These are phyloP conservation scores for Sedum album DNA, from an alignment of 164 flowering plant species.

Conservation along the genomic window DNA sequence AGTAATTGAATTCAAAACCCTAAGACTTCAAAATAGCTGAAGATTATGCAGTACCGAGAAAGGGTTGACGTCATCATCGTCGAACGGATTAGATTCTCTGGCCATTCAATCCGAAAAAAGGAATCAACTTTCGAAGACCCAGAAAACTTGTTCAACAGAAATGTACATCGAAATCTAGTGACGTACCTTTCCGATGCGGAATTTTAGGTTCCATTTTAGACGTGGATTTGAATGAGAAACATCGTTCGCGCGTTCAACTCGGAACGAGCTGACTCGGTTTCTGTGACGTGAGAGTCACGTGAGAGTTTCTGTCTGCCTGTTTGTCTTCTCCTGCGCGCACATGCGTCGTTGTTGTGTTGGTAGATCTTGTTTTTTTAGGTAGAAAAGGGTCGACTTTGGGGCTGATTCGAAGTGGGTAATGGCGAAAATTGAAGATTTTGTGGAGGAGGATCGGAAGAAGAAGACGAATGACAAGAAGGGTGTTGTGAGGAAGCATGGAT, in stretches of 20 bases:
- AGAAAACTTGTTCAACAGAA: too few species aligned
- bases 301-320: too few species aligned
- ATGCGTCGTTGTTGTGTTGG: background rate
- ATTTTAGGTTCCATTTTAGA: too few species aligned
- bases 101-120: background rate
- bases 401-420: slow-evolving; percentile 15
- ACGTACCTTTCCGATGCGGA: too few species aligned
- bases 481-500: slow-evolving; percentile 44
- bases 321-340: background rate
- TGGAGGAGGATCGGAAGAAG: slow-evolving; percentile 17
- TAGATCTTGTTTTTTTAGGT: background rate
- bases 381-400: background rate
- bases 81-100: slow-evolving; percentile 1
- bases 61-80: slow-evolving; percentile 5
- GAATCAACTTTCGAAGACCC: too few species aligned
- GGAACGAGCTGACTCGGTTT: too few species aligned
- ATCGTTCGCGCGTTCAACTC: too few species aligned
- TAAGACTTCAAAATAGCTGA: too few species aligned
- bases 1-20: background rate
- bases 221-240: too few species aligned
- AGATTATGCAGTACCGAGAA: background rate
- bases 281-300: too few species aligned
- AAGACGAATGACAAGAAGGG: slow-evolving; percentile 11
- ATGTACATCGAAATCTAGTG: too few species aligned
- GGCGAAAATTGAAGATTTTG: slow-evolving; percentile 33